Conservation (phyloP, 192 early-diverging fungal genomes). For the Gonapodya prolifera region DNA sequence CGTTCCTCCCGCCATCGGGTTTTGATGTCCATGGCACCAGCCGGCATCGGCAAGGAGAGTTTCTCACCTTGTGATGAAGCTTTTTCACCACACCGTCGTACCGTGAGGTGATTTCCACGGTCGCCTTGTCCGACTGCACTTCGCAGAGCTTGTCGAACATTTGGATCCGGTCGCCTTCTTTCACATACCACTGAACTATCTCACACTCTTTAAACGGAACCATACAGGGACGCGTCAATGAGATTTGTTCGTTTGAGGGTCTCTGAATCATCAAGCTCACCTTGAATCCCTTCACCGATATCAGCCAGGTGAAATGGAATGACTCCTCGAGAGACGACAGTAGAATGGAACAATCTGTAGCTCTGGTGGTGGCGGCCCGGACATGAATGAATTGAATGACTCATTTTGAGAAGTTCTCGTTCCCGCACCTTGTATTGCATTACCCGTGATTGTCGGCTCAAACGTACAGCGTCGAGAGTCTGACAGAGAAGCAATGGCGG, state of each 20-base stretch:
- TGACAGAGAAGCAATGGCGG: too few species aligned
- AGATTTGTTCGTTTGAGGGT: not conserved
- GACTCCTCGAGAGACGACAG: slow-evolving; percentile 14
- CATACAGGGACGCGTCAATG: not conserved
- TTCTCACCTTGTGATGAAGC: slow-evolving; percentile 59
- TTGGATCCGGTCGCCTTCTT: slow-evolving; percentile 72
- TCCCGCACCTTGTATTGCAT: too few species aligned
- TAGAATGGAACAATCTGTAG: not conserved
- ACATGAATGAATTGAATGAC: too few species aligned
- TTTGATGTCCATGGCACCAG: too few species aligned
- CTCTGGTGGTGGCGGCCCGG: too few species aligned
- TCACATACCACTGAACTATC: slow-evolving; percentile 39
- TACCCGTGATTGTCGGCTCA: too few species aligned
- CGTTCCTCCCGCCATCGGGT: too few species aligned
- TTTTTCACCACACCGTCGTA: slow-evolving; percentile 74
- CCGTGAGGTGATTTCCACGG: slow-evolving; percentile 96
- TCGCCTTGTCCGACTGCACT: slow-evolving; percentile 96
- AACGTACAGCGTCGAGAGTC: too few species aligned
- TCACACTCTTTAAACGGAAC: not conserved
- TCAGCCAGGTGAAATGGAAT: slow-evolving; percentile 83
- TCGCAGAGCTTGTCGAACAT: slow-evolving; percentile 95
- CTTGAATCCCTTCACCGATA: slow-evolving; percentile 87
- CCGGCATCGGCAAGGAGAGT: too few species aligned
- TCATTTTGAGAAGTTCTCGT: too few species aligned
- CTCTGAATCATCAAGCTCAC: not conserved